Evolutionary conservation across 78 protist genomes (phyloP).

Genomic region (Diacronema lutheri): DNA sequence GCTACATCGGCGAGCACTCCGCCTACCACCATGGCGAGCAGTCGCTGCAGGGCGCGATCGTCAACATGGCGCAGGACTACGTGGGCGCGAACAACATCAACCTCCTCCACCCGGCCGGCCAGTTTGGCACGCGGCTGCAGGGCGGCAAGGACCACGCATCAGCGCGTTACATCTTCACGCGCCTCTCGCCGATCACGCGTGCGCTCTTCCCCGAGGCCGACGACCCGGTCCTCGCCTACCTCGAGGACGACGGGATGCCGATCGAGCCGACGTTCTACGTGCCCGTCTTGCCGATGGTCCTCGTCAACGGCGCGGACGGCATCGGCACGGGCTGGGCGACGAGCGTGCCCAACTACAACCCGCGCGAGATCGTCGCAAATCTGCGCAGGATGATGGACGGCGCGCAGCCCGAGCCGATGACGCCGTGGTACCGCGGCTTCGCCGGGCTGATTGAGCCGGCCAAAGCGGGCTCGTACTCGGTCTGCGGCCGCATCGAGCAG

Average conservation of each 20-base stretch:
- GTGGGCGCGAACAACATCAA: slow-evolving; percentile 96
- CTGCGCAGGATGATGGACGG: slow-evolving; percentile 57
- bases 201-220: slow-evolving; percentile 78
- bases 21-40: slow-evolving; percentile 99
- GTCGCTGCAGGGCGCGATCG: slow-evolving; percentile 68
- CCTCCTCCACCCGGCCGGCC: slow-evolving; percentile 88
- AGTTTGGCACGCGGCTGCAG: slow-evolving; percentile 92
- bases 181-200: slow-evolving; percentile 76
- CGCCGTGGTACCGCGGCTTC: slow-evolving; percentile 95
- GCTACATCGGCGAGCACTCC: slow-evolving; percentile 77
- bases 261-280: slow-evolving; percentile 94
- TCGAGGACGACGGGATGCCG: slow-evolving; percentile 69
- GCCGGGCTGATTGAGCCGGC: slow-evolving; percentile 46
- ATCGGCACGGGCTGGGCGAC: slow-evolving; percentile 93
- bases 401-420: slow-evolving; percentile 51
- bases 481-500: background rate
- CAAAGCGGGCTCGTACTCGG: background rate
- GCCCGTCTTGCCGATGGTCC: slow-evolving; percentile 95
- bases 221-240: slow-evolving; percentile 82
- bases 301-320: slow-evolving; percentile 96
- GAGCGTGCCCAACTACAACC: slow-evolving; percentile 84
- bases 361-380: slow-evolving; percentile 77
- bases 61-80: slow-evolving; percentile 91
- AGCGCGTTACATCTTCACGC: slow-evolving; percentile 94
- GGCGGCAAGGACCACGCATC: slow-evolving; percentile 87